Evolutionary conservation across 306 rosid genomes (phyloP), one percentile per base, ranked within the genome.

Genomic region (Fragaria iinumae): DNA sequence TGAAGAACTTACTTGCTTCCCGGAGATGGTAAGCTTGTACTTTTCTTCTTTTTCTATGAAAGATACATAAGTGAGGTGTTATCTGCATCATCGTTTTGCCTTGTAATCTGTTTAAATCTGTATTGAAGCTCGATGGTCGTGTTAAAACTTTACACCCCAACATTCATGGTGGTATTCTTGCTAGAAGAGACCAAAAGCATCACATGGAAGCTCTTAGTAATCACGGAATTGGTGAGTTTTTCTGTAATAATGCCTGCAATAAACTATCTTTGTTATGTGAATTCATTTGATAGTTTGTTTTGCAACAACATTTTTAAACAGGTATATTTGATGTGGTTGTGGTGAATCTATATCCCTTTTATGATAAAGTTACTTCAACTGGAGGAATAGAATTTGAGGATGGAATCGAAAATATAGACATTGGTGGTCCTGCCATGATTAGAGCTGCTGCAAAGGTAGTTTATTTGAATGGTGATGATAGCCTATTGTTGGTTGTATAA

Each of bases 391-490:
- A 83, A 65, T 95, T 95, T 85, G 97, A 95, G 69, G 93, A 95
- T 78, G 98, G 97, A 77, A 86, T 95, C 56, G 97, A 95, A 83
- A 95, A 95, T 84, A 92, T 95, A 82, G 97, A 95, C 84, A 95
- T 92, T 77, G 98, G 98, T 79, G 97, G 98, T 79, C 96, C 97
- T 11, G 89, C 97, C 50, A 90, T 95, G 97, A 92, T 95, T 56
- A 88, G 97, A 84, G 99, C 97, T 17, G 99, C 97, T 80, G 97
- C 97, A 48, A 95, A 95, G 97, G 98, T 95, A 79, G 79, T 80
- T 79, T 78, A 27, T 53, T 75, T 77, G 57, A 66, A 64, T 77
- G 52, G 36, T 41, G 50, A 4, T 39, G 64, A 38, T 48, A 45
- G 21, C 27, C 52, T 23, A 66, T 8, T 81, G 23, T 38, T 75